Base-by-base conservation (phyloP, 805 yeast species). In the Priceomyces haplophilus region DNA sequence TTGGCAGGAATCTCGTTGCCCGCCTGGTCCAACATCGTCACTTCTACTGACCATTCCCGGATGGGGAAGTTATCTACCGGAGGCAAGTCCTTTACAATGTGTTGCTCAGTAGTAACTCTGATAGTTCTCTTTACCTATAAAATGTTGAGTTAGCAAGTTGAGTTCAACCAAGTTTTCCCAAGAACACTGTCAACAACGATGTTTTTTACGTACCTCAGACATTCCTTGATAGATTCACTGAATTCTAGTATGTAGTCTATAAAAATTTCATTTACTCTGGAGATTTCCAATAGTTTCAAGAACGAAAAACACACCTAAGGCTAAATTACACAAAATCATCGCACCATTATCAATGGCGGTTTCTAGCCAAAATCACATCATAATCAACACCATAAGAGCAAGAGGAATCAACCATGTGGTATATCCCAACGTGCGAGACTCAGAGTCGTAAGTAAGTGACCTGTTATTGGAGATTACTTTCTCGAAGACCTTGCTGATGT, bases 21-120 rank as follows among this genome's bases (percentile, higher is more conserved):
- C 44, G 80, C 78, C 46, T 82, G 83, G 54, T 89, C 90, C 47
- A 93, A 74, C 58, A 89, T 64, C 32, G 78, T 65, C 38, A 93
- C 77, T 60, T 83, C 81, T 50, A 93, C 83, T 37, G 86, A 77
- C 99, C 99, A 91, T 64, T 82, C 81, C 60, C 98, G 83, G 85
- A 91, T 84, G 13, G 99, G 98, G 61, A 85, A 91, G 61, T 88
- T 95, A 52, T 85, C 89, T 44, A 85, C 93, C 12, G 90, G 83
- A 11, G 95, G 86, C 19, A 83, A 80, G 55, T 85, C 96, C 46
- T 82, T 81, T 48, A 88, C 69, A 50, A 91, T 76, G 57, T 83
- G 84, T 68, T 91, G 97, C 48, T 80, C 79, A 19, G 97, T 91
- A 44, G 88, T 85, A 55, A 90, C 79, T 65, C 96, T 83, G 44